Evolutionary conservation across 2,329 filamentous ascomycete species (phyloP), one percentile per base, ranked within the genome.

Genomic region (Xylaria sp.): DNA sequence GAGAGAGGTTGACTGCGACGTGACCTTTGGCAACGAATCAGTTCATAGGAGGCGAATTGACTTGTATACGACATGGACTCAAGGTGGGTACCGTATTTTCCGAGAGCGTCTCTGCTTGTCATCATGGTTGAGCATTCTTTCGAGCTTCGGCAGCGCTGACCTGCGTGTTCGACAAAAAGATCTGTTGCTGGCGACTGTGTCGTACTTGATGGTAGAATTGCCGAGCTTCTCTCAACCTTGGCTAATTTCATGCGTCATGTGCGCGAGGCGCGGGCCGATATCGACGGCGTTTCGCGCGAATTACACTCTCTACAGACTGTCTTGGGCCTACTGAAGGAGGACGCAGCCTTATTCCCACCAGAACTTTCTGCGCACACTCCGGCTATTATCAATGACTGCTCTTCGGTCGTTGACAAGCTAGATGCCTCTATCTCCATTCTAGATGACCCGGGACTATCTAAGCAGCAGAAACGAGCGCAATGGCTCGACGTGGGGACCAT

Each of bases 221-320:
- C 77, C 37, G 77, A 78, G 50, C 78, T 79, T n/a, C 75, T 79
- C 25, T 65, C 72, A 10, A 70, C 76, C 39, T 73, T 83, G 28
- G 76, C 76, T 66, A 67, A 69, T 46, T 83, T 83, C 63, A 80
- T 83, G 8, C 80, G 81, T 44, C 78, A 82, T 20, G 80, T 84
- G 1, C 81, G 81, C 46, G 81, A 83, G 69, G 80, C 81, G 2
- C 78, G 81, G 18, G 73, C 79, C 41, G 81, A 82, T 28, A 74
- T 83, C 18, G 78, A 82, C 44, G 76, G 72, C 37, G 76, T 84
- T 46, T 80, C 81, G 39, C 79, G 80, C 66, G 82, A 84, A 69
- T 72, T 84, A 34, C 78, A 83, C 67, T 82, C 82, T 51, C 77
- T 84, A 57, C 78, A 81, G 63, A 78, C 78, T 44, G 78, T 83